A percentile compares a stretch with the other conserved stretches of the same genome.
phyloP scores from a whole-genome alignment of 1,139 yeast species.

The Yamadazyma dendronema region DNA sequence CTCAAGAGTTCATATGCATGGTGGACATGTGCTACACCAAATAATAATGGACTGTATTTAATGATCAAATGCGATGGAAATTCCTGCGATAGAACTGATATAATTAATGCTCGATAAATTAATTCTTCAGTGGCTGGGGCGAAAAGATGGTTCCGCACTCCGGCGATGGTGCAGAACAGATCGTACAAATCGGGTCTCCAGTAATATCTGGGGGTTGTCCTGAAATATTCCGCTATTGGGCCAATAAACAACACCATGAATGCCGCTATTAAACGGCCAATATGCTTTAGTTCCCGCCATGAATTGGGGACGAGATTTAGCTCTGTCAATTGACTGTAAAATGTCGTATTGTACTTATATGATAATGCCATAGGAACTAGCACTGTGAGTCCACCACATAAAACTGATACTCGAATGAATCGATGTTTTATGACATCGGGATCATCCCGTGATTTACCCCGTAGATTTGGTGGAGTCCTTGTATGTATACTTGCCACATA shows the following conservation, averaged over 20 bases:
- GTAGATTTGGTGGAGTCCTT: constrained; percentile 23
- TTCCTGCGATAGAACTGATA: constrained; percentile 35
- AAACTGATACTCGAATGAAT: constrained; percentile 30
- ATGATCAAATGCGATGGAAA: constrained; percentile 25
- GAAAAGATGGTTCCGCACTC: constrained; percentile 63
- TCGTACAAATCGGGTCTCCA: constrained; percentile 16
- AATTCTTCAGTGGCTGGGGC: constrained; percentile 92
- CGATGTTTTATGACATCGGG: constrained; percentile 39
- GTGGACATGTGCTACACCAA: constrained; percentile 91
- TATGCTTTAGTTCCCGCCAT: background rate
- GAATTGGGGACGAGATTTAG: constrained; percentile 1
- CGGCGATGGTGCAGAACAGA: constrained; percentile 40
- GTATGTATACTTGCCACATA: constrained; percentile 43
- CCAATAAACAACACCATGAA: constrained; percentile 54
- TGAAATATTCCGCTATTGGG: constrained; percentile 49
- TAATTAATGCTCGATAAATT: constrained; percentile 65
- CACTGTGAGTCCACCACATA: constrained; percentile 30
- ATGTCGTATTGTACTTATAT: background rate
- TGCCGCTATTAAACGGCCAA: constrained; percentile 14
- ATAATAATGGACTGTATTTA: constrained; percentile 61
- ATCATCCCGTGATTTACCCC: constrained; percentile 43
- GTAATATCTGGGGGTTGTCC: constrained; percentile 4
- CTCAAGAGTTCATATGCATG: constrained; percentile 60
- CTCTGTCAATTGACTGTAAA: background rate
- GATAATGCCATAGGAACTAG: constrained; percentile 21